Evolutionary conservation across 2,329 filamentous ascomycete species (phyloP).

Genomic region (Aureobasidium sp.): DNA sequence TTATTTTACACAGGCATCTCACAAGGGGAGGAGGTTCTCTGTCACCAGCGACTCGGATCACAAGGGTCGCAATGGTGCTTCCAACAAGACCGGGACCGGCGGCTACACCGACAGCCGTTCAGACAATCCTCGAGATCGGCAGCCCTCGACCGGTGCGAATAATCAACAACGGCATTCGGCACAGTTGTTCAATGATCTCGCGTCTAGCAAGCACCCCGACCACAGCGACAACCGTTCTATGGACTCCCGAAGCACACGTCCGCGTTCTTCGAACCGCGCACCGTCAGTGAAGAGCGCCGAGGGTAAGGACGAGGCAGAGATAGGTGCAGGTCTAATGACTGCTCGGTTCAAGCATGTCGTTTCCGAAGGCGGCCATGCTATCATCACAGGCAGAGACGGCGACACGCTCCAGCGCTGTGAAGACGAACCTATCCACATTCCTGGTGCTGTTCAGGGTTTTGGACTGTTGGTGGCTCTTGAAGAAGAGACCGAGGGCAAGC

Average conservation of each 20-base stretch:
- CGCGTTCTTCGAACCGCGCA: constrained; percentile 18
- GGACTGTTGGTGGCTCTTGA: constrained; percentile 67
- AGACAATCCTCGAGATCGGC: background rate
- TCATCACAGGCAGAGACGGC: constrained; percentile 71
- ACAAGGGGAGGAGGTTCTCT: background rate
- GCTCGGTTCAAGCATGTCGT: constrained; percentile 70
- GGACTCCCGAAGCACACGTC: constrained; percentile 18
- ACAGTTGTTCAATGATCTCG: constrained; percentile 29
- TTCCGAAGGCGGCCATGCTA: constrained; percentile 68
- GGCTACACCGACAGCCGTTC: background rate
- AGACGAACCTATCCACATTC: constrained; percentile 84
- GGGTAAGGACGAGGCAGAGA: constrained; percentile 29
- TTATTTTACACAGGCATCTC: constrained; percentile 28
- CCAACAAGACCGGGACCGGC: background rate
- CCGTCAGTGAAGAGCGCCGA: constrained; percentile 27
- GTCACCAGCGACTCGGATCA: background rate
- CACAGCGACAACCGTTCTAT: constrained; percentile 12
- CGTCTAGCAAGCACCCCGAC: constrained; percentile 20
- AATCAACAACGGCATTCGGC: constrained; percentile 13
- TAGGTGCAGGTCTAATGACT: constrained; percentile 47
- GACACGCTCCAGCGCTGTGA: constrained; percentile 70
- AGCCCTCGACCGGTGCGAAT: background rate
- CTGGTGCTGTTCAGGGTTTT: constrained; percentile 73
- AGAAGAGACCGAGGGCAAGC: constrained; percentile 54
- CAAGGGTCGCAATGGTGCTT: background rate